Conservation (phyloP, 495 filamentous ascomycete species). For the Podospora comata region DNA sequence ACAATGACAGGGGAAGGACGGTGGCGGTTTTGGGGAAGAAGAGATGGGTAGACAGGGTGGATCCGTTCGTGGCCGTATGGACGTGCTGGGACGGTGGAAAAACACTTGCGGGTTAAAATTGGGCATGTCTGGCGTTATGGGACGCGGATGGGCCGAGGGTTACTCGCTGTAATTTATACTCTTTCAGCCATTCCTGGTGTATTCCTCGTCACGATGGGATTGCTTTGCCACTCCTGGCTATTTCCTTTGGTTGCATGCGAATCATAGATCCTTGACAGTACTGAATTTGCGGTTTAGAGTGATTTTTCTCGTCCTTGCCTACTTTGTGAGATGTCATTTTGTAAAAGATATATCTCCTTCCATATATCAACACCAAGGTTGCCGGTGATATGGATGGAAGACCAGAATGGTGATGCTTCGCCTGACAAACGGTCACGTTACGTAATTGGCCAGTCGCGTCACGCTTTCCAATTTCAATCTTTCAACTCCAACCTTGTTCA, state of each 20-base stretch:
- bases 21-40: slow-evolving; percentile 17
- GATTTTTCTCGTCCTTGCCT: neutral
- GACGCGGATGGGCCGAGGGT: slow-evolving; percentile 31
- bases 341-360: neutral
- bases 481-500: neutral
- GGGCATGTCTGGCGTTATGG: slow-evolving; percentile 37
- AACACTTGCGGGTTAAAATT: slow-evolving; percentile 28
- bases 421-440: neutral
- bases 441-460: slow-evolving; percentile 11
- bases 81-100: slow-evolving; percentile 27
- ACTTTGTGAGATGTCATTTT: neutral
- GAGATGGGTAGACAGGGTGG: slow-evolving; percentile 26
- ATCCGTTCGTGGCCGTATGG: slow-evolving; percentile 23
- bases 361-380: neutral
- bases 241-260: slow-evolving; percentile 44
- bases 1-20: slow-evolving; percentile 33
- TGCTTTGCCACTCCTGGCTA: slow-evolving; percentile 31
- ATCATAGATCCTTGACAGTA: slow-evolving; percentile 41
- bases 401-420: neutral
- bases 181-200: slow-evolving; percentile 54
- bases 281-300: neutral
- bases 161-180: slow-evolving; percentile 62
- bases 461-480: slow-evolving; percentile 8
- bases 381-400: neutral
- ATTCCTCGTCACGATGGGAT: slow-evolving; percentile 46